A percentile compares a stretch with the other conserved stretches of the same genome.
Conservation (phyloP, 345 rosid species). For the Eutrema heterophyllum region DNA sequence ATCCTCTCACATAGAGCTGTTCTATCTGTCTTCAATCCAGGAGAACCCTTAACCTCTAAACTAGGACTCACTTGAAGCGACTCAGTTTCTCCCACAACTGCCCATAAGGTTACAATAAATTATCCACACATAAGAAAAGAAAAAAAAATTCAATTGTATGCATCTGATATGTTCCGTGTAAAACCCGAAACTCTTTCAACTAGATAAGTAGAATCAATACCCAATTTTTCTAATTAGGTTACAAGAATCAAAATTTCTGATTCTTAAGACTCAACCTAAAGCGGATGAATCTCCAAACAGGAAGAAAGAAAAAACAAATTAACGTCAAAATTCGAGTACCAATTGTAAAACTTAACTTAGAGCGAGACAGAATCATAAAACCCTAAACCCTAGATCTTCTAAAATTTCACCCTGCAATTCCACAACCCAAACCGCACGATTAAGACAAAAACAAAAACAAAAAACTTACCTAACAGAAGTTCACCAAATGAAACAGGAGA, state of each 20-base stretch:
- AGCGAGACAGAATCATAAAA: slow-evolving; percentile 5
- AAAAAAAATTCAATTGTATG: not conserved
- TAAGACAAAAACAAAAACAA: not conserved
- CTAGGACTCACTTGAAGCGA: slow-evolving; percentile 46
- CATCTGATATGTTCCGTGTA: not conserved
- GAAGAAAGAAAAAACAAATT: not conserved
- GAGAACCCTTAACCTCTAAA: slow-evolving; percentile 52
- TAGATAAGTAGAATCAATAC: not conserved
- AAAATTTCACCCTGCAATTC: not conserved
- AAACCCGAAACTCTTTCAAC: not conserved
- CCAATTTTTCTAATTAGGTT: not conserved
- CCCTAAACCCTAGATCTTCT: slow-evolving; percentile 29
- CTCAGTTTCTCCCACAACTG: slow-evolving; percentile 52
- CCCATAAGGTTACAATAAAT: not conserved
- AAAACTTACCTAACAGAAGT: slow-evolving; percentile 38
- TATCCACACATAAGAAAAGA: not conserved
- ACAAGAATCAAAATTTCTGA: not conserved
- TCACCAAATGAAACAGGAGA: slow-evolving; percentile 32
- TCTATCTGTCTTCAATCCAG: slow-evolving; percentile 61
- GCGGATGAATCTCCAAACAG: not conserved
- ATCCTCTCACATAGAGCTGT: slow-evolving; percentile 66
- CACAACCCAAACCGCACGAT: not conserved
- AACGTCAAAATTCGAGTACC: not conserved
- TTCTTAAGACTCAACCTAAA: not conserved
- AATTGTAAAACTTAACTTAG: not conserved